Evolutionary conservation across 140 eudicot species (phyloP), one percentile per base, ranked within the genome.

Genomic region (Senecio squalidus): DNA sequence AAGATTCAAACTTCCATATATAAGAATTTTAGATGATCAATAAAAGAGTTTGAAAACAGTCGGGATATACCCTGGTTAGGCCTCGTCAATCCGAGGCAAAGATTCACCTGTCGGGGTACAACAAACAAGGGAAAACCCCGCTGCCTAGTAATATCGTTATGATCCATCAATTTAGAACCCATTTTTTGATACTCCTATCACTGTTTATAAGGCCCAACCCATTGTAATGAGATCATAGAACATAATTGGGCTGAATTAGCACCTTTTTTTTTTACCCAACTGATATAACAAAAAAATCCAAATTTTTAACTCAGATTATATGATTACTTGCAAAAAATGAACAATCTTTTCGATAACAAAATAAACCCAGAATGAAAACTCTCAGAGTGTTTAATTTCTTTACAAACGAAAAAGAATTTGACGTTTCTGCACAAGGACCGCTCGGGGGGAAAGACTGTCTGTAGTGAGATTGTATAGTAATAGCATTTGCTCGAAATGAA

Each of bases 351-450:
- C n/a, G 31, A 67, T 59, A 46, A 64, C 64, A 72, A 18, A 56
- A 29, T 55, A 21, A 72, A 47, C 55, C 59, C 60, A 72, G 23
- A 56, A 31, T 64, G 51, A 55, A 25, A 45, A 45, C 46, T 46
- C 22, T 53, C 27, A 33, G 18, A 24, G 6, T 63, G 24, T 45
- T 18, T 18, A 46, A 13, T 46, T 72, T 64, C 61, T 64, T 72
- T 47, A 72, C 53, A 45, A 46, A 45, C 13, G 50, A 69, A 71
- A 63, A 63, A 63, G 71, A 71, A 71, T 44, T 33, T 47, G 47
- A 56, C 16, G 9, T 55, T 71, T 64, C 67, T 72, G 77, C 72
- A 72, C 77, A 72, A 63, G 45, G 50, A 70, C 52, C 20, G 41
- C 41, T 53, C 31, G 8, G 44, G 40, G 14, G 53, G 43, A 58